phyloP scores from a whole-genome alignment of 768 basidiomycete species.

The Amylocystis lapponica region DNA sequence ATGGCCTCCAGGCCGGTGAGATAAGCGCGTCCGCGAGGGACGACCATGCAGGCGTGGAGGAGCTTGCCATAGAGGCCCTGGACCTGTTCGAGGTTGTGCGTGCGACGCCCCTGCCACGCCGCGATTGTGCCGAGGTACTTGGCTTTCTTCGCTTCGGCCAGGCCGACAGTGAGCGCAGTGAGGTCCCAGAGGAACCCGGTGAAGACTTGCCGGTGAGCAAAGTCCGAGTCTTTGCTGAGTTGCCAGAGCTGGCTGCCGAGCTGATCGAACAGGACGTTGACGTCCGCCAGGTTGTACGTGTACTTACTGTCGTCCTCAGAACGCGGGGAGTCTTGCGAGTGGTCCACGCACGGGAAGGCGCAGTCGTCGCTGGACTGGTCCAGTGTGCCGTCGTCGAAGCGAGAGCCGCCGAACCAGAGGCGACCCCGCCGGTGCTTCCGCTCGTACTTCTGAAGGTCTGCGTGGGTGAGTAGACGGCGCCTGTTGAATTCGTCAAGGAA shows the following conservation, averaged over 20 bases:
- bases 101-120: conserved; percentile 2
- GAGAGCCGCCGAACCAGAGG: conserved; percentile 16
- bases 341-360: conserved; percentile 10
- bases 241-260: conserved; percentile 21
- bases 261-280: conserved; percentile 9
- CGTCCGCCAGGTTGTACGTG: conserved; percentile 19
- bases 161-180: conserved; percentile 1
- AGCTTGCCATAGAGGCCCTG: conserved; percentile 17
- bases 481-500: conserved; percentile 23
- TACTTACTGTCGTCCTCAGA: background rate
- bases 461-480: background rate
- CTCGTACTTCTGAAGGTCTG: background rate
- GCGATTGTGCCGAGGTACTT: conserved; percentile 11
- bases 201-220: conserved; percentile 4
- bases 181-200: conserved; percentile 23
- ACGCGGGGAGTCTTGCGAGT: conserved; percentile 6
- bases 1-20: conserved; percentile 4
- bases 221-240: conserved; percentile 13
- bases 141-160: conserved; percentile 2
- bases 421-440: conserved; percentile 10
- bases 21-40: conserved; percentile 6
- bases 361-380: conserved; percentile 22
- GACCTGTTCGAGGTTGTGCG: conserved; percentile 5
- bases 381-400: conserved; percentile 6
- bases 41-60: conserved; percentile 7